These are phyloP conservation scores for Stemphylium beticola DNA, from an alignment of 2,329 filamentous ascomycete species.

Conservation along the genomic window DNA sequence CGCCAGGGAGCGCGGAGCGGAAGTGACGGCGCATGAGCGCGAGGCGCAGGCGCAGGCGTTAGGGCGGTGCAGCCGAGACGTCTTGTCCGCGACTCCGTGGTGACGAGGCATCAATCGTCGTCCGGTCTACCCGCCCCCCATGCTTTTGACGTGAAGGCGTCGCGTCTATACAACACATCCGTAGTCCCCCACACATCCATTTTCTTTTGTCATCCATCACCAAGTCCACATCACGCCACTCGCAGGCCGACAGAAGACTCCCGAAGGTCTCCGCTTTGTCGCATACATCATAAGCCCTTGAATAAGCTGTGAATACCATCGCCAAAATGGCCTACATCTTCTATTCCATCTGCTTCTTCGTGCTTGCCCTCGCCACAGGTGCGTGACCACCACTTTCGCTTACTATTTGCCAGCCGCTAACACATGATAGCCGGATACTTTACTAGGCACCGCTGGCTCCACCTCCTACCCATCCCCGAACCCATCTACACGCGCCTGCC, in stretches of 20 bases:
- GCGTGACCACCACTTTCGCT: conserved; percentile 32
- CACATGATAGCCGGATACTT: conserved; percentile 70
- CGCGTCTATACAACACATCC: conserved; percentile 9
- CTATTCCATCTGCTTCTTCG: conserved; percentile 75
- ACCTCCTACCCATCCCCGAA: conserved; percentile 65
- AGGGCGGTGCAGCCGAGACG: conserved; percentile 20
- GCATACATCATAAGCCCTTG: conserved; percentile 5
- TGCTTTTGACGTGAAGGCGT: conserved; percentile 5
- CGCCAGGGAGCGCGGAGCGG: conserved; percentile 11
- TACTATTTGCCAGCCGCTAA: conserved; percentile 16
- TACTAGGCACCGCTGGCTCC: conserved; percentile 79
- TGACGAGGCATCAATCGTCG: conserved; percentile 9
- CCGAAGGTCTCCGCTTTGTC: conserved; percentile 25
- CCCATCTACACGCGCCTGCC: conserved; percentile 81
- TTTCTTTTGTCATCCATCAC: conserved; percentile 17
- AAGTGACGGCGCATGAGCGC: conserved; percentile 22
- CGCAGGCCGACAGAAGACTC: conserved; percentile 15
- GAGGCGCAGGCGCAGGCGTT: conserved; percentile 14
- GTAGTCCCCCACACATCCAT: conserved; percentile 7
- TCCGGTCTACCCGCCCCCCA: conserved; percentile 2
- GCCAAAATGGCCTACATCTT: conserved; percentile 77
- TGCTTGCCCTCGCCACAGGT: conserved; percentile 75
- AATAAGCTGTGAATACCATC: conserved; percentile 7
- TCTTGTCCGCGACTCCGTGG: conserved; percentile 19
- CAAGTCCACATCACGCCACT: conserved; percentile 10